Evolutionary conservation across 2,329 filamentous ascomycete species (phyloP), one percentile per base, ranked within the genome.

Genomic region (Penicillium sp.): DNA sequence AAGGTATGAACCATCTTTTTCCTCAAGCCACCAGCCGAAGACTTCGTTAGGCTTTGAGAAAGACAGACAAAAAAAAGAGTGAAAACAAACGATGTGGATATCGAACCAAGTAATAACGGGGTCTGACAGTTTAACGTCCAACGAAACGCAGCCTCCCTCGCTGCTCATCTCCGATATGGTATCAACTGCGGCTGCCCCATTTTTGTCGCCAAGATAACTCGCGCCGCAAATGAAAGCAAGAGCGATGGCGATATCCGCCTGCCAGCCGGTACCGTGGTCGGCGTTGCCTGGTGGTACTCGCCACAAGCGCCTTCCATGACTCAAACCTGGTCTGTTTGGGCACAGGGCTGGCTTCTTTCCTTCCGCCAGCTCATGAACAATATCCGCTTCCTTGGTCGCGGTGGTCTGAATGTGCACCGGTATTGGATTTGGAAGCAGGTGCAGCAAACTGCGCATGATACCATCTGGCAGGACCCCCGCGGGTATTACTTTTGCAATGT

Each of bases 401-500:
- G 89, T 13, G 89, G 89, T 0, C 75, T 91, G 4, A 86, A 84
- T 57, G 82, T 86, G 17, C 63, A 81, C 74, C 83, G 89, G 6
- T 91, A 91, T 69, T 87, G 84, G 72, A 88, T 90, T 63, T 91
- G 87, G 88, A 91, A 91, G 68, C 78, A 79, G 5, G 79, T 82
- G 6, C 88, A 91, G 70, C 79, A 82, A 0, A 76, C 83, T 39
- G 85, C 83, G 0, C 88, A 90, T 55, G 75, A 77, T 0, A 75
- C 82, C 27, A 73, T 90, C 4, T 91, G 88, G 88, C 83, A 77
- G 0, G 86, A 89, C 56, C 79, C 82, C 0, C 77, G 81, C 6
- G 89, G 89, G 0, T 91, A 91, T 67, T 91, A 90, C 67, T 91
- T 91, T 64, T 87, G 89, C 62, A 91, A 91, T 67, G 89, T 91